Base-by-base conservation (phyloP, 2,329 filamentous ascomycete species). In the Alternaria novae-zelandiae region DNA sequence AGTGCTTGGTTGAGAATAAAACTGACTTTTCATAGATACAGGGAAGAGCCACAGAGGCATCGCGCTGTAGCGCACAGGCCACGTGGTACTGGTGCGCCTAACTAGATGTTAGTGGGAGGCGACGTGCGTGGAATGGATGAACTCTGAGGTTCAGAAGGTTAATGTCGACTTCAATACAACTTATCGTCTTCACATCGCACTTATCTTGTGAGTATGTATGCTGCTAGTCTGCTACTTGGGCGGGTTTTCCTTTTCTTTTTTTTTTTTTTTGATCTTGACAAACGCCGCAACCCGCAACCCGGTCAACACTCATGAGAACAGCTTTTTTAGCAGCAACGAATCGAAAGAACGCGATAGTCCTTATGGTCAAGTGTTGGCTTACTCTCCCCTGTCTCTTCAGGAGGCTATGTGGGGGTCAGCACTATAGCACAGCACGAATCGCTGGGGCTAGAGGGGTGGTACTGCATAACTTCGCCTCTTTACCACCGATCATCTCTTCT, bases 21-120 rank as follows among this genome's bases (percentile, higher is more conserved):
- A n/a, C n/a, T n/a, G n/a, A n/a, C n/a, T 0, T 9, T 17, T 1
- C 15, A 51, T 43, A 69, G 67, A 50, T 68, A 68, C 57, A 59
- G 54, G 11, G 63, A 69, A 25, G 53, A 64, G 20, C 67, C 67
- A 1, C 54, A 64, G 6, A 68, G 63, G 56, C 63, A 66, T 26
- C 60, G 57, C 12, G 63, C 64, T 12, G 63, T 69, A 28, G 56
- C 61, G 25, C 63, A 68, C 20, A 61, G 67, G 57, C 67, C 65
- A 11, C 56, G 67, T 44, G 67, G 67, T 23, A 64, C 57, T 26
- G 61, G 57, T 4, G 59, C 62, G 6, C 57, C 50, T 1, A 55
- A 60, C 23, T 60, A 60, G 23, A 13, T 10, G 53, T 5, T 2
- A 1, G 23, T n/a, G 1, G 17, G 6, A 6, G 6, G 23, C 6